Base-by-base conservation (phyloP, 2,329 filamentous ascomycete species). In the Hymenoscyphus salicellus region DNA sequence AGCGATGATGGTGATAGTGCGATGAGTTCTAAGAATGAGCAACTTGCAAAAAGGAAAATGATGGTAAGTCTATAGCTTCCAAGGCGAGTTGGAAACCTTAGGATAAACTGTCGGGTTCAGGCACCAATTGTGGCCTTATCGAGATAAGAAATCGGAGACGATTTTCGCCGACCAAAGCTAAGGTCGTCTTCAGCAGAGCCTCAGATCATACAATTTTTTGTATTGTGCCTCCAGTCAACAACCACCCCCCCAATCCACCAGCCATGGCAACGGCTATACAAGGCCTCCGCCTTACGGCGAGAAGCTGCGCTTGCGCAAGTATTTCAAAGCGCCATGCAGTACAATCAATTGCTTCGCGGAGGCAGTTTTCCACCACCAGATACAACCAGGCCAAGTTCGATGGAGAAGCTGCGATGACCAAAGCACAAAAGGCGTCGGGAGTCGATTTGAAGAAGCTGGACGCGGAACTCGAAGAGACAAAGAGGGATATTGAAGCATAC, bases 221-320 rank as follows among this genome's bases (percentile, higher is more conserved):
- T 23, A 52, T 56, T 56, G 55, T 56, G 28, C 11, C 26, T 17
- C 17, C 30, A 61, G 20, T 38, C 30, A 38, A 33, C 49, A 55
- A 38, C 57, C 52, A 65, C 58, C 46, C 49, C 28, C 17, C 14
- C 36, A 38, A 38, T 52, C 58, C 60, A 62, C 43, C 63, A 63
- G 68, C 58, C 58, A 75, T 75, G 74, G 70, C 74, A 63, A 70
- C 72, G 49, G 69, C 72, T 69, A 57, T 73, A 59, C 72, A 73
- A 60, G 66, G 70, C 65, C 63, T 75, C 36, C 72, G 72, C 58
- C 63, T 72, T 14, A 65, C 70, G 43, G 72, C 68, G 32, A 70
- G 69, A 65, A 71, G 68, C 59, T 74, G 67, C 55, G 64, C 65
- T 52, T 71, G 69, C 55, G 67, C 66, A 57, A 60, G 58, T 36